Percentiles rank a stretch among this genome's conserved stretches.
These are phyloP conservation scores for Novymonas esmeraldas DNA, from an alignment of 208 protist genomes.

Conservation along the genomic window DNA sequence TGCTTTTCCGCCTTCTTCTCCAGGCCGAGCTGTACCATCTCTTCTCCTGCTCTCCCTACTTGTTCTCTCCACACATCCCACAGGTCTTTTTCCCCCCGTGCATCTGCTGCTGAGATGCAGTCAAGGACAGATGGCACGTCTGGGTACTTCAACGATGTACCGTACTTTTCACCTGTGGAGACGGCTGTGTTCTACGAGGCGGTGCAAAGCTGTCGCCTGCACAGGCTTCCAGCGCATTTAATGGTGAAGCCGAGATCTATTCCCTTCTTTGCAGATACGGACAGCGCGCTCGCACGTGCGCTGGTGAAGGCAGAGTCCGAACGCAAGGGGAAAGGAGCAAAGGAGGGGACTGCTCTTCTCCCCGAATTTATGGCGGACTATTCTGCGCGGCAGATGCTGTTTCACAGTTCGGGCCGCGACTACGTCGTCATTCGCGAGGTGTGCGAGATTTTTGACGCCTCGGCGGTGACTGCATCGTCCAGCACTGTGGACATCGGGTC, in stretches of 20 bases:
- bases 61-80: not conserved
- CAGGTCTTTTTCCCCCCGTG: not conserved
- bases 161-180: slow-evolving; percentile 69
- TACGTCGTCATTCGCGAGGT: slow-evolving; percentile 20
- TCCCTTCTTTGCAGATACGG: slow-evolving; percentile 49
- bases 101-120: slow-evolving; percentile 25
- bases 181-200: slow-evolving; percentile 66
- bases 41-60: not conserved
- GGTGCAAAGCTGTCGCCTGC: slow-evolving; percentile 43
- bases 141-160: slow-evolving; percentile 75
- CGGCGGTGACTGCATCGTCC: not conserved
- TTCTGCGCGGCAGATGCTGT: slow-evolving; percentile 16
- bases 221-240: slow-evolving; percentile 55
- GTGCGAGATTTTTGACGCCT: slow-evolving; percentile 3
- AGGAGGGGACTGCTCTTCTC: slow-evolving; percentile 14
- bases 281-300: slow-evolving; percentile 7
- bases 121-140: slow-evolving; percentile 35
- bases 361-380: slow-evolving; percentile 27
- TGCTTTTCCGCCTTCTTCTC: too few species aligned
- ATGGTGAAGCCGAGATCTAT: slow-evolving; percentile 44
- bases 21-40: not conserved
- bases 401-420: slow-evolving; percentile 13
- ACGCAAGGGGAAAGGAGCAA: slow-evolving; percentile 9
- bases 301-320: slow-evolving; percentile 1
- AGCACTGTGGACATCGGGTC: not conserved